phyloP scores from a whole-genome alignment of 768 basidiomycete species.

The Kwoniella sp. region DNA sequence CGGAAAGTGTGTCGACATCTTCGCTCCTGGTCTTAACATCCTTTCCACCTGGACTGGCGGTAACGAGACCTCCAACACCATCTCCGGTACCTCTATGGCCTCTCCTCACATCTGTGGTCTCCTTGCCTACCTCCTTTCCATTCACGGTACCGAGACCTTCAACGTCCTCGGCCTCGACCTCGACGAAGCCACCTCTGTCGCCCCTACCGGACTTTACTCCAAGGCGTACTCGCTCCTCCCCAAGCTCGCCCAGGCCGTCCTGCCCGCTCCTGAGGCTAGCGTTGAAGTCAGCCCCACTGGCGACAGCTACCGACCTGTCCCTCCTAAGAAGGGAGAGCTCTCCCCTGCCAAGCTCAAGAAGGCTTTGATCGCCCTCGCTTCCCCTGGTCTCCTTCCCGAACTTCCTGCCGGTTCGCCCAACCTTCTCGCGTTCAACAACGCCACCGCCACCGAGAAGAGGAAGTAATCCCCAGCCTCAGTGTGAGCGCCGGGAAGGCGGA shows the following conservation, averaged over 20 bases:
- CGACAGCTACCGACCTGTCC: conserved; percentile 31
- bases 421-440: conserved; percentile 56
- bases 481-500: no score
- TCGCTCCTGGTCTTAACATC: conserved; percentile 89
- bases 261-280: conserved; percentile 57
- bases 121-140: conserved; percentile 85
- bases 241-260: conserved; percentile 65
- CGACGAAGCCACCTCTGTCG: conserved; percentile 1
- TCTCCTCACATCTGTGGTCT: conserved; percentile 82
- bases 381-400: conserved; percentile 62
- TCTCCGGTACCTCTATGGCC: conserved; percentile 71
- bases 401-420: conserved; percentile 55
- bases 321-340: conserved; percentile 56
- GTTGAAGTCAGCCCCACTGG: conserved; percentile 18
- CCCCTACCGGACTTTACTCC: conserved; percentile 46
- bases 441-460: conserved; percentile 32
- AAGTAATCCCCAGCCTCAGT: conserved; percentile 2
- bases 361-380: conserved; percentile 68
- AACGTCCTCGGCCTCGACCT: conserved; percentile 26
- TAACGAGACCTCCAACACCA: conserved; percentile 66
- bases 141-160: conserved; percentile 68
- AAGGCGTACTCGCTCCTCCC: conserved; percentile 62
- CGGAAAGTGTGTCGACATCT: conserved; percentile 87
- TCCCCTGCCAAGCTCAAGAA: conserved; percentile 76
- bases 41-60: conserved; percentile 80